Conservation (phyloP, 352 stramenopile genomes). For the Globisporangium iwayamae region DNA sequence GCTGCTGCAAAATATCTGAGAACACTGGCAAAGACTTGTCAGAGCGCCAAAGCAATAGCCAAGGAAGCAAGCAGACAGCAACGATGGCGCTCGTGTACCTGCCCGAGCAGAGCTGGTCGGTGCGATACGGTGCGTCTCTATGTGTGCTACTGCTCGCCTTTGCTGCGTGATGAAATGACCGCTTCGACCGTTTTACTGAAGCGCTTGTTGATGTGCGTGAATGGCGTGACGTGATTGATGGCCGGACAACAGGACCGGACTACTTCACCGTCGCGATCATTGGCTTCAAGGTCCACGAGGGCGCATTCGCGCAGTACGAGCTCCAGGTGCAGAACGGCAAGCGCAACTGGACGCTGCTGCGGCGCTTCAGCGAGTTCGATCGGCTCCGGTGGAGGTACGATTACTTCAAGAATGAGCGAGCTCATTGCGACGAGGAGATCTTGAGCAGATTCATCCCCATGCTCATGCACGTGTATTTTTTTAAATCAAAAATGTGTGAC, state of each 20-base stretch:
- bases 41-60: not conserved
- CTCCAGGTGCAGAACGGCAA: constrained; percentile 68
- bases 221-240: not conserved
- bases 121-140: constrained; percentile 54
- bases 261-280: constrained; percentile 75
- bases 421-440: not conserved
- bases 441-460: not conserved
- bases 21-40: not conserved
- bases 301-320: constrained; percentile 59
- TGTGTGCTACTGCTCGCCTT: not conserved
- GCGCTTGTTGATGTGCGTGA: not conserved
- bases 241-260: constrained; percentile 38
- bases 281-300: constrained; percentile 41
- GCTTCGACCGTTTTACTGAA: not conserved
- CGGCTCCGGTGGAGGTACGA: constrained; percentile 39
- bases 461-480: not conserved
- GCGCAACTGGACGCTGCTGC: constrained; percentile 60
- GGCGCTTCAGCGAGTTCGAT: constrained; percentile 76
- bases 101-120: constrained; percentile 61
- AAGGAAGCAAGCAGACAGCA: constrained; percentile 7
- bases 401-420: not conserved
- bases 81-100: constrained; percentile 79
- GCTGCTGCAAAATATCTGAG: not conserved
- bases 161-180: not conserved
- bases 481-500: not conserved